Evolutionary conservation across 2,329 filamentous ascomycete genomes (phyloP).

Genomic region (Didymellaceae sp.): DNA sequence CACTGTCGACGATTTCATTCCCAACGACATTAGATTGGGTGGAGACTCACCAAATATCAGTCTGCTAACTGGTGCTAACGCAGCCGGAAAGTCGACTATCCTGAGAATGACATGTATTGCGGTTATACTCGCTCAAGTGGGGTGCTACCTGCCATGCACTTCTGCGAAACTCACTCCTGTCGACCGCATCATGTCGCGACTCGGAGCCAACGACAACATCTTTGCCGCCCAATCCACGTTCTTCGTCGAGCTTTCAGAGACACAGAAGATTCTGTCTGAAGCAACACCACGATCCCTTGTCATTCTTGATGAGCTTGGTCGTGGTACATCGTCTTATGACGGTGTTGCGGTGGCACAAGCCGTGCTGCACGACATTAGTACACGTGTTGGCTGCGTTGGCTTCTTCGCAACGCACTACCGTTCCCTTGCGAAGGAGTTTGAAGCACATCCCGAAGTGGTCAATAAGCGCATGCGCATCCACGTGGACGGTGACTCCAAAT

Average conservation of each 20-base stretch:
- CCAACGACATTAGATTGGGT: slow-evolving; percentile 89
- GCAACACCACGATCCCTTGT: slow-evolving; percentile 93
- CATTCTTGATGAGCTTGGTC: slow-evolving; percentile 94
- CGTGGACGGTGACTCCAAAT: slow-evolving; percentile 81
- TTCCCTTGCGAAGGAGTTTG: slow-evolving; percentile 88
- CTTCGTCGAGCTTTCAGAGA: slow-evolving; percentile 96
- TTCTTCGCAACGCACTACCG: slow-evolving; percentile 99
- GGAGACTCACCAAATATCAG: slow-evolving; percentile 83
- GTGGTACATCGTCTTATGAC: slow-evolving; percentile 94
- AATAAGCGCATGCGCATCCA: slow-evolving; percentile 93
- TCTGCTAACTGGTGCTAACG: slow-evolving; percentile 92
- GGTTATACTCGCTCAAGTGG: slow-evolving; percentile 96
- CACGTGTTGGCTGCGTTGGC: slow-evolving; percentile 89
- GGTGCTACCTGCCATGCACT: slow-evolving; percentile 85
- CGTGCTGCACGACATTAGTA: slow-evolving; percentile 93
- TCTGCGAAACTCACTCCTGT: slow-evolving; percentile 86
- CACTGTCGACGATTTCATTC: slow-evolving; percentile 91
- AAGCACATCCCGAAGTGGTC: slow-evolving; percentile 83
- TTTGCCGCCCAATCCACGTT: slow-evolving; percentile 98
- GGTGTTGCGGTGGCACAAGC: slow-evolving; percentile 96
- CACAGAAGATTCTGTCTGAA: slow-evolving; percentile 95
- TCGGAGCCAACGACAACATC: slow-evolving; percentile 98
- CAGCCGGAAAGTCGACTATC: slow-evolving; percentile 95
- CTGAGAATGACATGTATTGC: slow-evolving; percentile 96
- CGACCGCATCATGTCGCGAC: slow-evolving; percentile 97